Evolutionary conservation across 1,139 yeast species (phyloP).

Genomic region (Candida tetrigidarum): DNA sequence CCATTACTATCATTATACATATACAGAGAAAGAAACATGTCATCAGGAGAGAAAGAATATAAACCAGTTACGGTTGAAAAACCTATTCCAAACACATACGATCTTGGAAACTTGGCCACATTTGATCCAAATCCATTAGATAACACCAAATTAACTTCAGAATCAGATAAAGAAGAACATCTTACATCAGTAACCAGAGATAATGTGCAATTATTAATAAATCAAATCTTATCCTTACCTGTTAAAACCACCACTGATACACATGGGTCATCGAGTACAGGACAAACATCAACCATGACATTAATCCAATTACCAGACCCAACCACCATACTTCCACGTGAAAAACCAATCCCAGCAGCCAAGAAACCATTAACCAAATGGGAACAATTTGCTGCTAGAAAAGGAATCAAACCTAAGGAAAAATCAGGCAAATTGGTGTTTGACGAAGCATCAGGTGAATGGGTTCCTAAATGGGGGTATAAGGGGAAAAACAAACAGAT

Average conservation of each 20-base stretch:
- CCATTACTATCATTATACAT: background rate
- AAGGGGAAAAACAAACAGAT: slow-evolving; percentile 87
- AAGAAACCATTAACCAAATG: slow-evolving; percentile 92
- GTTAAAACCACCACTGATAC: slow-evolving; percentile 83
- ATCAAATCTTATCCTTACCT: slow-evolving; percentile 89
- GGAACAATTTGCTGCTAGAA: slow-evolving; percentile 95
- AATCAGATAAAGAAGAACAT: slow-evolving; percentile 66
- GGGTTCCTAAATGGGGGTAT: slow-evolving; percentile 99
- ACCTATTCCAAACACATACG: slow-evolving; percentile 83
- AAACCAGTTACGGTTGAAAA: slow-evolving; percentile 88
- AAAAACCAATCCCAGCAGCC: slow-evolving; percentile 92
- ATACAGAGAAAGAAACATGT: slow-evolving; percentile 7
- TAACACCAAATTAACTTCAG: slow-evolving; percentile 52
- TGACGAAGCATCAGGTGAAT: slow-evolving; percentile 88
- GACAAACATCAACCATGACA: slow-evolving; percentile 77
- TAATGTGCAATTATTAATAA: slow-evolving; percentile 86
- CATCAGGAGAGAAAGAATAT: slow-evolving; percentile 35
- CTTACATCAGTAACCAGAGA: slow-evolving; percentile 80
- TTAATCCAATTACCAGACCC: slow-evolving; percentile 88
- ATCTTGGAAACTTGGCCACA: slow-evolving; percentile 85
- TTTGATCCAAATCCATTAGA: slow-evolving; percentile 88
- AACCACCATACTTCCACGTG: slow-evolving; percentile 84
- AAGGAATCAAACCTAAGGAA: slow-evolving; percentile 91
- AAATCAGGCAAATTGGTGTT: slow-evolving; percentile 89
- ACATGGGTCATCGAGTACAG: slow-evolving; percentile 58